Evolutionary conservation across 108 stramenopile species (phyloP), one percentile per base, ranked within the genome.

Genomic region (Parietichytrium sp.): DNA sequence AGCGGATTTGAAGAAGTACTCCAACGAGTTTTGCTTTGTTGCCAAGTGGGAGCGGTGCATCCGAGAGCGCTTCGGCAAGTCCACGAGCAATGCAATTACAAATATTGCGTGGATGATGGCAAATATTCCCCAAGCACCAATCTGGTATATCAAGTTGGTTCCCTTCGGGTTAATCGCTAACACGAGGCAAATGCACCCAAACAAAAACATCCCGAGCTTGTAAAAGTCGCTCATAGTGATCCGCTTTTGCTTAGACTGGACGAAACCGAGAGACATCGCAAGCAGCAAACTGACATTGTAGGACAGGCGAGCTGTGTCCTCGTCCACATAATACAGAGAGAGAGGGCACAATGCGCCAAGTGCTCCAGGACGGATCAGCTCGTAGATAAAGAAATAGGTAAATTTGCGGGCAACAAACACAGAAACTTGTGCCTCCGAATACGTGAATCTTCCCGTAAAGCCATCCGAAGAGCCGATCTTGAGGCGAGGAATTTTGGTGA

Each of bases 201-300:
- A 72, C 29, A 72, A 38, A 20, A 72, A 72, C 61, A 72, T 72
- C 13, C 38, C 61, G 23, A 72, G 33, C 61, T 72, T 72, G 61
- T 72, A 72, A 42, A 45, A 72, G 61, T 72, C 61, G 61, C 38
- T 45, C 20, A 72, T 45, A 42, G 61, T 72, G 1, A 72, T 42
- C 10, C 61, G 61, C 15, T 72, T 42, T n/a, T 42, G 38, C 10
- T 33, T 72, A 25, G 38, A 45, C 38, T 42, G 61, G 38, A 72
- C 6, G 45, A 72, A 72, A 7, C 38, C 61, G 20, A 72, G 61
- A 72, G 38, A 45, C 61, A 72, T 72, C n/a, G 61, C 61, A 23
- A 72, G 38, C 38, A 72, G 61, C 7, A 72, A 25, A 6, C 38
- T 18, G 15, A 72, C 61, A 42, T 25, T 23, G 42, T 72, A 72